Conservation (phyloP, 495 filamentous ascomycete species). For the Xylaria telfairii region DNA sequence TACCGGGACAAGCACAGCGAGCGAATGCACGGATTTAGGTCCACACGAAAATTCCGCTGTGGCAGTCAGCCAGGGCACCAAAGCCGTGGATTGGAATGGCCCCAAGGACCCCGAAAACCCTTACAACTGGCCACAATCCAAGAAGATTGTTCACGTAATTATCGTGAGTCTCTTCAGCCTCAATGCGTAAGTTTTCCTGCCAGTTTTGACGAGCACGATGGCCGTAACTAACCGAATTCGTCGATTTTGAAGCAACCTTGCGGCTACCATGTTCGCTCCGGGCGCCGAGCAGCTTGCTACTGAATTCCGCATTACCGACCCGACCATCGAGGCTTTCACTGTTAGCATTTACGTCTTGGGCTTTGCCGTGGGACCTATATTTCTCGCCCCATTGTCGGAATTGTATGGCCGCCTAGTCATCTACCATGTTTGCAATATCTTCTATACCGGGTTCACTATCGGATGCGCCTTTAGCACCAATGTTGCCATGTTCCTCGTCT, state of each 20-base stretch:
- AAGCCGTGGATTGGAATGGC: conserved; percentile 16
- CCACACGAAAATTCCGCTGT: too few species aligned
- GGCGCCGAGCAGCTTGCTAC: conserved; percentile 37
- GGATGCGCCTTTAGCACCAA: conserved; percentile 64
- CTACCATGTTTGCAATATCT: conserved; percentile 62
- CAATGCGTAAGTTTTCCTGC: conserved; percentile 5
- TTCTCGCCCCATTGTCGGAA: conserved; percentile 67
- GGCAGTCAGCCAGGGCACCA: too few species aligned
- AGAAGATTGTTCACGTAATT: not conserved
- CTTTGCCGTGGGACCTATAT: conserved; percentile 61
- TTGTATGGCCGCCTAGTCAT: conserved; percentile 67
- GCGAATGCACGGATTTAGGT: too few species aligned
- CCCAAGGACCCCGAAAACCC: conserved; percentile 17
- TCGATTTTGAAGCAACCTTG: conserved; percentile 27
- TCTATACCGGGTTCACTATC: conserved; percentile 65
- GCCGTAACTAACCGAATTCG: not conserved
- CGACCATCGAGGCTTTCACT: conserved; percentile 53
- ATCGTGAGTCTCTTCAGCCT: conserved; percentile 9
- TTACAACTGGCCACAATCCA: not conserved
- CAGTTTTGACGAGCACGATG: conserved; percentile 33
- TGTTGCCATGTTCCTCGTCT: conserved; percentile 56
- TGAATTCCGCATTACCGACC: conserved; percentile 40
- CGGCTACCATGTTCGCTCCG: conserved; percentile 39
- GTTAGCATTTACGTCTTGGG: conserved; percentile 64
- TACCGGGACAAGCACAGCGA: too few species aligned